These are phyloP conservation scores for Pseudopyricularia javanii DNA, from an alignment of 2,329 filamentous ascomycete species.

Conservation along the genomic window DNA sequence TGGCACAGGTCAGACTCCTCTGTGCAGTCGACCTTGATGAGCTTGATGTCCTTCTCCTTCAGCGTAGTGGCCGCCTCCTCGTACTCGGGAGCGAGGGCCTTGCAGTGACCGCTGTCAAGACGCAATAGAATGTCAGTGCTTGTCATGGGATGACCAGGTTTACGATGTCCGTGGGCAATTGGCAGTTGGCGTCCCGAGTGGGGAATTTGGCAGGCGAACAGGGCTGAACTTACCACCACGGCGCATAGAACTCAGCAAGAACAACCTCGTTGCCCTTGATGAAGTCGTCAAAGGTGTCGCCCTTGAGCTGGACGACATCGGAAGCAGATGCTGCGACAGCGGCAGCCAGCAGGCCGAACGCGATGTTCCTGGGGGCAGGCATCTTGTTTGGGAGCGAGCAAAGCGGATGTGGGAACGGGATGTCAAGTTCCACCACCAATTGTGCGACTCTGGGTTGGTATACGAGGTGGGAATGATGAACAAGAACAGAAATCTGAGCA, in stretches of 20 bases:
- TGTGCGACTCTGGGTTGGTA: background rate
- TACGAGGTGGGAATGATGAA: background rate
- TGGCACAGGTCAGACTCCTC: slow-evolving; percentile 88
- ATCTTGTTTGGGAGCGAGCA: slow-evolving; percentile 19
- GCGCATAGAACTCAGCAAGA: slow-evolving; percentile 60
- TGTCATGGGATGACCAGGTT: background rate
- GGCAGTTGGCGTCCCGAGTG: background rate
- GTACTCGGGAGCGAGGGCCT: slow-evolving; percentile 89
- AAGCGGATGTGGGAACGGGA: background rate
- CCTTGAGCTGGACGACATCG: slow-evolving; percentile 75
- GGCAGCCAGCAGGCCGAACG: slow-evolving; percentile 40
- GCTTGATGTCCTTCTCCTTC: slow-evolving; percentile 77
- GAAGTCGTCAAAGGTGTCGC: slow-evolving; percentile 79
- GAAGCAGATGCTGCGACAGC: slow-evolving; percentile 54
- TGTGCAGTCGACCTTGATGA: slow-evolving; percentile 90
- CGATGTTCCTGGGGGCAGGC: slow-evolving; percentile 34
- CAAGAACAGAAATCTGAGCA: background rate
- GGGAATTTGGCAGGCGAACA: background rate
- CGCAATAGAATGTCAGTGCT: slow-evolving; percentile 2
- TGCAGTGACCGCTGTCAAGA: slow-evolving; percentile 86
- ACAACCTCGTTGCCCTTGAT: slow-evolving; percentile 78
- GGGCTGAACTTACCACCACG: slow-evolving; percentile 39
- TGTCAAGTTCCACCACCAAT: background rate
- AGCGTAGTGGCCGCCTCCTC: slow-evolving; percentile 74
- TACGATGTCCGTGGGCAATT: background rate